A percentile compares a stretch with the other conserved stretches of the same genome.
Conservation (phyloP, 352 stramenopile species). For the Globisporangium viniferum region DNA sequence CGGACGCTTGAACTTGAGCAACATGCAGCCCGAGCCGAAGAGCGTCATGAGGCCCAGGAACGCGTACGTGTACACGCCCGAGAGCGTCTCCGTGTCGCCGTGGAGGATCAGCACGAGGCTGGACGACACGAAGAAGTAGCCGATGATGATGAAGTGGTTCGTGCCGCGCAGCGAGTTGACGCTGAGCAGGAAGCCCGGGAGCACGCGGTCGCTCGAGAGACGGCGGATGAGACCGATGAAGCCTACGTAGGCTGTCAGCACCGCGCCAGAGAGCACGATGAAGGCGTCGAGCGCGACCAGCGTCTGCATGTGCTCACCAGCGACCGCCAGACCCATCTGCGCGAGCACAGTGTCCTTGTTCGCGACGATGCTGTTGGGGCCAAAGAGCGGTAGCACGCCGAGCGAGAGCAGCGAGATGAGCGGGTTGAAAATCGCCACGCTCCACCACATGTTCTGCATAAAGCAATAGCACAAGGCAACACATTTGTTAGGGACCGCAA, state of each 20-base stretch:
- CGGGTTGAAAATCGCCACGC: constrained; percentile 93
- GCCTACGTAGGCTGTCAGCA: constrained; percentile 93
- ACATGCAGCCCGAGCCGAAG: constrained; percentile 91
- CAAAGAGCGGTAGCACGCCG: constrained; percentile 82
- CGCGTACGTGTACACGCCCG: constrained; percentile 94
- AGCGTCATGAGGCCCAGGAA: constrained; percentile 94
- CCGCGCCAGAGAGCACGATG: constrained; percentile 91
- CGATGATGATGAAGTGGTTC: constrained; percentile 92
- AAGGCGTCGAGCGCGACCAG: constrained; percentile 90
- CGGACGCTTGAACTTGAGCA: constrained; percentile 94
- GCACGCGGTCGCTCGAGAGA: constrained; percentile 89
- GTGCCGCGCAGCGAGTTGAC: constrained; percentile 84
- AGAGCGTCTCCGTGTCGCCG: constrained; percentile 90
- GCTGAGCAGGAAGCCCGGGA: constrained; percentile 75
- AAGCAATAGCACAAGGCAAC: constrained; percentile 2
- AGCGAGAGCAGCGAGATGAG: constrained; percentile 90
- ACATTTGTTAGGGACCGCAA: constrained; percentile 3
- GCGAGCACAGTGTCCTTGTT: constrained; percentile 90
- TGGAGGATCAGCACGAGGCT: constrained; percentile 89
- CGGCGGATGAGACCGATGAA: constrained; percentile 89
- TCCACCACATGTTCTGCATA: constrained; percentile 91
- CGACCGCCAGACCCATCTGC: constrained; percentile 86
- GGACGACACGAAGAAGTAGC: constrained; percentile 87
- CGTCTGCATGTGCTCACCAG: constrained; percentile 69
- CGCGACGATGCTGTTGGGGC: constrained; percentile 64